A percentile compares a stretch with the other conserved stretches of the same genome.
Conservation (phyloP, 345 rosid genomes). For the Citrus unshiu region DNA sequence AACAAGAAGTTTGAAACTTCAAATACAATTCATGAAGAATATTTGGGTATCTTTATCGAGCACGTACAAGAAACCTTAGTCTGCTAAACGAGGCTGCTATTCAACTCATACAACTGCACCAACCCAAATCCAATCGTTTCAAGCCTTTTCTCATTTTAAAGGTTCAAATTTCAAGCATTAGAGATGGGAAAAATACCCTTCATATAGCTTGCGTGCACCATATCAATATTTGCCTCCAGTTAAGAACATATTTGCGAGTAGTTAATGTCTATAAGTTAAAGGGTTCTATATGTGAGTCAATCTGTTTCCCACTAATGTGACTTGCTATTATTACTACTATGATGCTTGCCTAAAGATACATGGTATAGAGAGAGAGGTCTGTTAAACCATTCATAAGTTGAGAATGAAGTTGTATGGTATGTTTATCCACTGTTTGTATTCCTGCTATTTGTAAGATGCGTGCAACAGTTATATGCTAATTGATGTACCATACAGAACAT, state of each 20-base stretch:
- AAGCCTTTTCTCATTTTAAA: neutral
- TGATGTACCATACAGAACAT: neutral
- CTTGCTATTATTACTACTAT: neutral
- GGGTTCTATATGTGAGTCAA: neutral
- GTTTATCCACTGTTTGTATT: neutral
- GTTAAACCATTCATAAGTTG: neutral
- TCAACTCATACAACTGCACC: neutral
- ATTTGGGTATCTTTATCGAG: neutral
- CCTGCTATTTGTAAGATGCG: neutral
- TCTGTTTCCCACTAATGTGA: neutral
- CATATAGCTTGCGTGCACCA: constrained; percentile 3
- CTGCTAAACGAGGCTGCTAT: constrained; percentile 6
- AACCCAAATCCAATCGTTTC: neutral
- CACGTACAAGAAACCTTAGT: neutral
- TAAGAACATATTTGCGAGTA: neutral
- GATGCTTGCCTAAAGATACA: too few relatives aligned
- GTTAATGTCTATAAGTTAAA: neutral
- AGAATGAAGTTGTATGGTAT: neutral
- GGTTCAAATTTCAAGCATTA: constrained; percentile 9
- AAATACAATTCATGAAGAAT: neutral
- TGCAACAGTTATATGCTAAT: neutral
- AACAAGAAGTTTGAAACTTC: neutral
- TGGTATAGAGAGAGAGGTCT: neutral
- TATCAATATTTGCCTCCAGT: neutral
- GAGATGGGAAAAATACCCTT: neutral